These are phyloP conservation scores for Saccharomycopsis guyanensis DNA, from an alignment of 805 yeast genomes.

Conservation along the genomic window DNA sequence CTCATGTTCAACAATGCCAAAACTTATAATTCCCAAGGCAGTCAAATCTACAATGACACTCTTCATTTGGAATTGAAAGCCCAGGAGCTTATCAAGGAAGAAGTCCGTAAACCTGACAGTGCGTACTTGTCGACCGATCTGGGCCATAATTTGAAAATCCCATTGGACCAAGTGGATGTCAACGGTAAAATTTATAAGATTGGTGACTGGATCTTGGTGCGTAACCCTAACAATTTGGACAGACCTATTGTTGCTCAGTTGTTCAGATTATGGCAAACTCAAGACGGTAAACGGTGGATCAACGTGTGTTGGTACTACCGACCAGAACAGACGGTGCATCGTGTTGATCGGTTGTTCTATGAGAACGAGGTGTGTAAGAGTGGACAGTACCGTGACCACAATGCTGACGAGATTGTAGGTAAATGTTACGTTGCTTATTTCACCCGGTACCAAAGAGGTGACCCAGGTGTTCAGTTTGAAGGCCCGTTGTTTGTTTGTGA, in stretches of 20 bases:
- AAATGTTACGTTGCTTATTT: slow-evolving; percentile 93
- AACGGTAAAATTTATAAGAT: slow-evolving; percentile 69
- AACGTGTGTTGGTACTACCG: slow-evolving; percentile 97
- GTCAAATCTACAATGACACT: slow-evolving; percentile 56
- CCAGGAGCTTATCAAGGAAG: slow-evolving; percentile 50
- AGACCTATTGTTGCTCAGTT: slow-evolving; percentile 93
- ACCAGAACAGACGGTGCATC: slow-evolving; percentile 96
- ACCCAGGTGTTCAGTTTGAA: slow-evolving; percentile 73
- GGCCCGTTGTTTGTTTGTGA: slow-evolving; percentile 91
- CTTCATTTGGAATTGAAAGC: slow-evolving; percentile 54
- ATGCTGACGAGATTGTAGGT: slow-evolving; percentile 80
- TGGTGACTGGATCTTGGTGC: slow-evolving; percentile 91
- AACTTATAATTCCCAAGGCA: slow-evolving; percentile 50
- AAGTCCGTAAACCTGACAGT: slow-evolving; percentile 73
- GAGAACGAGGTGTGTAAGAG: slow-evolving; percentile 94
- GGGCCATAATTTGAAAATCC: slow-evolving; percentile 48
- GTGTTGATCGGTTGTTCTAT: slow-evolving; percentile 81
- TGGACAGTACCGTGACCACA: slow-evolving; percentile 93
- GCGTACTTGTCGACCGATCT: slow-evolving; percentile 57
- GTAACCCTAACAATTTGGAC: slow-evolving; percentile 78
- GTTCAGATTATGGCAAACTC: slow-evolving; percentile 82
- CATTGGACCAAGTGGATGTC: slow-evolving; percentile 69
- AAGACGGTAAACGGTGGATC: slow-evolving; percentile 76
- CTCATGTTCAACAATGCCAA: slow-evolving; percentile 70
- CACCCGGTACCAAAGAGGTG: slow-evolving; percentile 91